Evolutionary conservation across 2,329 filamentous ascomycete genomes (phyloP).

Genomic region (Neofusicoccum parvum): DNA sequence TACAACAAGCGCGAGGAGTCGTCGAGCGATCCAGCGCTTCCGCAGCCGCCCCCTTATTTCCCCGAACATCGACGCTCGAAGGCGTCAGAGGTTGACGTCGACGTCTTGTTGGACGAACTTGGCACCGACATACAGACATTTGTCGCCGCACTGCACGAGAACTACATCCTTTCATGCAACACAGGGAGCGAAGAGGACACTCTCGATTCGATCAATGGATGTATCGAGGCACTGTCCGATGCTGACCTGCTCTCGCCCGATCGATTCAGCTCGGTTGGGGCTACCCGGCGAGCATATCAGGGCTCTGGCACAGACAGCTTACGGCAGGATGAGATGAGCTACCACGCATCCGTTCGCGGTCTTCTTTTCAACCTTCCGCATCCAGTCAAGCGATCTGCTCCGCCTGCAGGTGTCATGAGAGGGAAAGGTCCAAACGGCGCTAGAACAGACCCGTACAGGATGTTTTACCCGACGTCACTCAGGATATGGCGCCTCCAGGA

Average conservation of each 20-base stretch:
- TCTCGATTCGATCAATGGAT: conserved; percentile 79
- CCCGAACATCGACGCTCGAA: conserved; percentile 48
- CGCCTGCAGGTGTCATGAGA: conserved; percentile 25
- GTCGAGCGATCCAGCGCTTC: conserved; percentile 21
- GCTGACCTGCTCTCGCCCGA: conserved; percentile 82
- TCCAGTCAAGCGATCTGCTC: conserved; percentile 70
- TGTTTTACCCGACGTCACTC: conserved; percentile 88
- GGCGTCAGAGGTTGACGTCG: conserved; percentile 50
- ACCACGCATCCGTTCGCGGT: conserved; percentile 86
- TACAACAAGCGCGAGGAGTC: conserved; percentile 81
- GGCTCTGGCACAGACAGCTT: conserved; percentile 67
- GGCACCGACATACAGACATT: conserved; percentile 92
- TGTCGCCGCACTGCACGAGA: conserved; percentile 87
- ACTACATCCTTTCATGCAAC: conserved; percentile 85
- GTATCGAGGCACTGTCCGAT: conserved; percentile 82
- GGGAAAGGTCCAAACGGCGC: conserved; percentile 28
- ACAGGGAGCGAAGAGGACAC: conserved; percentile 60
- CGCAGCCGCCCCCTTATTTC: conserved; percentile 51
- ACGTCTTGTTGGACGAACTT: conserved; percentile 85
- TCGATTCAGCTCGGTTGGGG: conserved; percentile 65
- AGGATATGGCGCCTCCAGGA: conserved; percentile 83
- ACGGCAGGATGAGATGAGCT: conserved; percentile 91
- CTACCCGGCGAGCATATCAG: conserved; percentile 50
- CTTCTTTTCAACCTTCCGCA: conserved; percentile 81
- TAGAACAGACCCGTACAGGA: conserved; percentile 71